These are phyloP conservation scores for Hippophae tibetana DNA, from an alignment of 306 rosid genomes.

Conservation along the genomic window DNA sequence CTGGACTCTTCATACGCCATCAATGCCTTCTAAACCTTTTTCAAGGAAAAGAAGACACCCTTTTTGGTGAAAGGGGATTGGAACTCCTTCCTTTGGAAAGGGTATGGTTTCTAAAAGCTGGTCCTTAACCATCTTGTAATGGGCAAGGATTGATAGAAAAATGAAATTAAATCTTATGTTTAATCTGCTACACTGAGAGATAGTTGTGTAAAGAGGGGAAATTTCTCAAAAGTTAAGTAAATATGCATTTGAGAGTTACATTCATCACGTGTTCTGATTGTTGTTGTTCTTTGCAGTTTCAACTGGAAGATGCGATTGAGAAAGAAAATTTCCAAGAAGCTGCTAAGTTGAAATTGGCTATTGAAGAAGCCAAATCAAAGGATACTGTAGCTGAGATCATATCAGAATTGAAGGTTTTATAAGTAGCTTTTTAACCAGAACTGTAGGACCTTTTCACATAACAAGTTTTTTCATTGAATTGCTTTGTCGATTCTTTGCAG, in stretches of 20 bases:
- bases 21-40: too few relatives aligned
- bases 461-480: conserved; percentile 13
- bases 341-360: conserved; percentile 55
- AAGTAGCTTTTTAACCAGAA: not conserved
- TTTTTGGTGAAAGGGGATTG: too few relatives aligned
- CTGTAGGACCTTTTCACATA: not conserved
- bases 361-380: conserved; percentile 70
- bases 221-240: not conserved
- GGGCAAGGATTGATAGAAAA: too few relatives aligned
- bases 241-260: not conserved
- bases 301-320: conserved; percentile 95
- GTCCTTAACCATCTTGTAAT: not conserved
- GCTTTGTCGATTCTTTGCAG: conserved; percentile 30
- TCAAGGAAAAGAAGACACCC: too few relatives aligned
- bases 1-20: too few relatives aligned
- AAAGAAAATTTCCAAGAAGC: conserved; percentile 92
- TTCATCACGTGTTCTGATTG: not conserved
- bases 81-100: too few relatives aligned
- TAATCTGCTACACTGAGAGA: not conserved
- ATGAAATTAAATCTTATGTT: too few relatives aligned
- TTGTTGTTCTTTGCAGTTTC: conserved; percentile 44
- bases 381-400: conserved; percentile 77
- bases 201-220: not conserved
- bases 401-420: conserved; percentile 68
- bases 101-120: too few relatives aligned